Conservation (phyloP, 495 filamentous ascomycete genomes). For the Penicillium soppii region DNA sequence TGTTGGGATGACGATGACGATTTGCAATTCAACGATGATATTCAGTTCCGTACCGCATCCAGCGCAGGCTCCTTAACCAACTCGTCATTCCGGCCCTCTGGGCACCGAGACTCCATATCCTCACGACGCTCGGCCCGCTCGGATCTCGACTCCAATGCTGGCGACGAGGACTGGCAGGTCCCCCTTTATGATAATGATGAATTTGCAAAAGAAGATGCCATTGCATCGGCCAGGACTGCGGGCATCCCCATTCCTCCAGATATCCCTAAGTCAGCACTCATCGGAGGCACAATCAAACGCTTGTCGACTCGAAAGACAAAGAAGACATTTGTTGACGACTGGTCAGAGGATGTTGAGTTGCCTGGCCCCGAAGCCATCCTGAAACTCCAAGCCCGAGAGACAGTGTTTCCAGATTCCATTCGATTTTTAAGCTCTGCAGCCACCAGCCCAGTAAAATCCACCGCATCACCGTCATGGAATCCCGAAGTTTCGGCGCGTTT, state of each 20-base stretch:
- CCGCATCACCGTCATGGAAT: slow-evolving; percentile 31
- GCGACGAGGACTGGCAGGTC: slow-evolving; percentile 84
- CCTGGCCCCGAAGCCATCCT: slow-evolving; percentile 59
- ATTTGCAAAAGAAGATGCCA: slow-evolving; percentile 73
- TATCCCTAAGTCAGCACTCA: slow-evolving; percentile 87
- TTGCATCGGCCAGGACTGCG: slow-evolving; percentile 79
- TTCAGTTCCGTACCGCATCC: slow-evolving; percentile 65
- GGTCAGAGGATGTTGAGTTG: slow-evolving; percentile 87
- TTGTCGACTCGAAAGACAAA: slow-evolving; percentile 78
- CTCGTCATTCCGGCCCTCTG: slow-evolving; percentile 49
- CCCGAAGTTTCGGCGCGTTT: slow-evolving; percentile 25
- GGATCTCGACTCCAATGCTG: slow-evolving; percentile 70
- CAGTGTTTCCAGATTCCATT: slow-evolving; percentile 66
- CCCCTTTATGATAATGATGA: slow-evolving; percentile 78
- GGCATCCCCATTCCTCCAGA: slow-evolving; percentile 90
- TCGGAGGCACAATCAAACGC: slow-evolving; percentile 92
- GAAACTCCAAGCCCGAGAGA: slow-evolving; percentile 60
- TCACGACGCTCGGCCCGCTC: slow-evolving; percentile 77
- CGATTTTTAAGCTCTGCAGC: slow-evolving; percentile 58
- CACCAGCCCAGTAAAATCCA: slow-evolving; percentile 38
- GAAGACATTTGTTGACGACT: slow-evolving; percentile 79
- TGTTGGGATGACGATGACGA: slow-evolving; percentile 89
- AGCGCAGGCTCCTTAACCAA: slow-evolving; percentile 55
- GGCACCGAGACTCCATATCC: slow-evolving; percentile 71
- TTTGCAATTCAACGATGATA: slow-evolving; percentile 69